phyloP scores from a whole-genome alignment of 2,329 filamentous ascomycete genomes.

The Colletotrichum euphorbiae region DNA sequence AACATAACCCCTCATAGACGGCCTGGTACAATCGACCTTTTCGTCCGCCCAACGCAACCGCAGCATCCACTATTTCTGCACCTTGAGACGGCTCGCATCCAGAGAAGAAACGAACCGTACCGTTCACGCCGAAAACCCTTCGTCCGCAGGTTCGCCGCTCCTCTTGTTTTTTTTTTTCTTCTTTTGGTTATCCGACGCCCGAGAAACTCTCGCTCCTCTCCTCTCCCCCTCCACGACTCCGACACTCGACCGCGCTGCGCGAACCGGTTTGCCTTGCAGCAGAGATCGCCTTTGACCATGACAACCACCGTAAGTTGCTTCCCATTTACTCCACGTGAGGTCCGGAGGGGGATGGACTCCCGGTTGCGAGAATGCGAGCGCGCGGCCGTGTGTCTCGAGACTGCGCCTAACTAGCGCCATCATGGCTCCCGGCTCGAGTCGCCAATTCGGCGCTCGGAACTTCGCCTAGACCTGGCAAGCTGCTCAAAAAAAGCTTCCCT shows the following conservation, averaged over 20 bases:
- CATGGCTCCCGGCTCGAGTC: slow-evolving; percentile 34
- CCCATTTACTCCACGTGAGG: slow-evolving; percentile 34
- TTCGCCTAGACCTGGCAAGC: slow-evolving; percentile 38
- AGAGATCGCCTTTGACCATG: slow-evolving; percentile 45
- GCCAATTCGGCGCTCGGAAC: slow-evolving; percentile 34
- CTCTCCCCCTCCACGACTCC: slow-evolving; percentile 24
- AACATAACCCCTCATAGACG: slow-evolving; percentile 10
- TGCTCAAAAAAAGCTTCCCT: slow-evolving; percentile 36
- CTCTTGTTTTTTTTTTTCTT: no score
- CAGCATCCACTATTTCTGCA: background rate
- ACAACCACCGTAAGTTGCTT: slow-evolving; percentile 52
- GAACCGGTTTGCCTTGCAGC: slow-evolving; percentile 42
- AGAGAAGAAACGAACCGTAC: background rate
- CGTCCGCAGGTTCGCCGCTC: background rate
- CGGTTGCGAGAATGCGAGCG: slow-evolving; percentile 42
- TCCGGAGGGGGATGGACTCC: slow-evolving; percentile 28
- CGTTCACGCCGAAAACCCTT: background rate
- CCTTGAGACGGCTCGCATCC: background rate
- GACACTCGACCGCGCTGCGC: slow-evolving; percentile 41
- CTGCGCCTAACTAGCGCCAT: slow-evolving; percentile 49
- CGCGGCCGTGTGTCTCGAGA: slow-evolving; percentile 51
- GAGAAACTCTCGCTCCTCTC: slow-evolving; percentile 23
- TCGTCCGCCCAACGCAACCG: background rate
- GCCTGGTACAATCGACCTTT: background rate
- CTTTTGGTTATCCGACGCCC: slow-evolving; percentile 16